Evolutionary conservation across 2,329 filamentous ascomycete species (phyloP), one percentile per base, ranked within the genome.

Genomic region (Trichothecium sympodiale): DNA sequence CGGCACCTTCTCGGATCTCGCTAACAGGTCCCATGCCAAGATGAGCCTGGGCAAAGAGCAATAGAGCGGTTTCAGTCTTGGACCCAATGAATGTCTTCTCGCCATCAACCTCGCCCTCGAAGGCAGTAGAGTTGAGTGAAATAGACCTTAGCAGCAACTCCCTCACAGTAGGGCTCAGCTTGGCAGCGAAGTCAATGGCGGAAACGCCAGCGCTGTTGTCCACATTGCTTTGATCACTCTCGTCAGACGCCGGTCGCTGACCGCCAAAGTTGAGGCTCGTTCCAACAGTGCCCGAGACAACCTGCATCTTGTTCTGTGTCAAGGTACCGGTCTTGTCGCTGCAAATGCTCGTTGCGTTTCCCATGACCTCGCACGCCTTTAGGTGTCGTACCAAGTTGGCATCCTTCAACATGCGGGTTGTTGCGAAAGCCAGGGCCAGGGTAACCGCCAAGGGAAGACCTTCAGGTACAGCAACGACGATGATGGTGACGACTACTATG

Each of bases 301-400:
- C 71, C 39, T 73, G 74, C 76, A 80, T 80, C 55, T 77, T 77
- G 52, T 80, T 80, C 50, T 80, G 75, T 1, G 76, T 80, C 34
- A 80, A 56, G 5, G 76, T 80, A 32, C 76, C 76, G 0, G 76
- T 80, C 57, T 80, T 80, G 59, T 80, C 76, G 1, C 74, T 79
- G 56, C 76, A 80, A 34, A 80, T 79, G 0, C 73, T 76, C 1
- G 79, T 83, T 6, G 80, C 81, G 49, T 84, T 86, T 35, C 82
- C 82, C 81, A 86, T 86, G 31, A 83, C 83, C 55, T 86, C 82
- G 48, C 82, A 86, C 16, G 82, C 80, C 49, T 83, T 81, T 38
- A 87, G 67, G 38, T 85, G 78, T 26, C 82, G 76, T 31, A 86
- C 81, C 39, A 87, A 60, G 47, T 86, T 86, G 59, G 83, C 82